A percentile compares a stretch with the other conserved stretches of the same genome.
Conservation (phyloP, 148 eudicot species). For the Silene latifolia region DNA sequence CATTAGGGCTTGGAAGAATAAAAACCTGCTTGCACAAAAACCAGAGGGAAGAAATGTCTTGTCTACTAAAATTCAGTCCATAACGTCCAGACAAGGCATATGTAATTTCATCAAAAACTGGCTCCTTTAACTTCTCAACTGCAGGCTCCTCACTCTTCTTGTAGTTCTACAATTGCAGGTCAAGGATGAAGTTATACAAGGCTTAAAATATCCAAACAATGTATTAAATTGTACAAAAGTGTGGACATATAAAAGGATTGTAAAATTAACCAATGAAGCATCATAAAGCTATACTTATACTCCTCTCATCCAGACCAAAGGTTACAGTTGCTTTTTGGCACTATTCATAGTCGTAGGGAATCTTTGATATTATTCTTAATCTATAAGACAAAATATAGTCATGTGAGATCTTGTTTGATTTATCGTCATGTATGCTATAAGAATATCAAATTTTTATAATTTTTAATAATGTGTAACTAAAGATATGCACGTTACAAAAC, state of each 20-base stretch:
- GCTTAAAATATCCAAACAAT: not conserved
- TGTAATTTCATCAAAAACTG: conserved; percentile 62
- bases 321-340: no score
- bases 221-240: not conserved
- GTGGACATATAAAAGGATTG: not conserved
- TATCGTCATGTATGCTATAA: no score
- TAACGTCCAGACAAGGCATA: conserved; percentile 50
- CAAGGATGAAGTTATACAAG: not conserved
- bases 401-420: no score
- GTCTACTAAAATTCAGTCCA: conserved; percentile 67
- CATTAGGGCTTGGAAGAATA: not conserved
- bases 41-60: conserved; percentile 84
- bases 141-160: conserved; percentile 72
- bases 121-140: conserved; percentile 79
- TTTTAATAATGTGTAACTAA: no score
- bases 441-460: no score
- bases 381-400: no score
- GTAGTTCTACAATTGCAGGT: conserved; percentile 45
- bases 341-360: no score
- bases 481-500: no score
- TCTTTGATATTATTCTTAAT: no score
- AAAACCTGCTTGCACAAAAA: conserved; percentile 89
- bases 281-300: not conserved
- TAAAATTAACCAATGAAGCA: not conserved
- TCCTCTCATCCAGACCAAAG: no score